phyloP scores from a whole-genome alignment of 2,329 filamentous ascomycete species.

The Lasiodiplodia hormozganensis region DNA sequence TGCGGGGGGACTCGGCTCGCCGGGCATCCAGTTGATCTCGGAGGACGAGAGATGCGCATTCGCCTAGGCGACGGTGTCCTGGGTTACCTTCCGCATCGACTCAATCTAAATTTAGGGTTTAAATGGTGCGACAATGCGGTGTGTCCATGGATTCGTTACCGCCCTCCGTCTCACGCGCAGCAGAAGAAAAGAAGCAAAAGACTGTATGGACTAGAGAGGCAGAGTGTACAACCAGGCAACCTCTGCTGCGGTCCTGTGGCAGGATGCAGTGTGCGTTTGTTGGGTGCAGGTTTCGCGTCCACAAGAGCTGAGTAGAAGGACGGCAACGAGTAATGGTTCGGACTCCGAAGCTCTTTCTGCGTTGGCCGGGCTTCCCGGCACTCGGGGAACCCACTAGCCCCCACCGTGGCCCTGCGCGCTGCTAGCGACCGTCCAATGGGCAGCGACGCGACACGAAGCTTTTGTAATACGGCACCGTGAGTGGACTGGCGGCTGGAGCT shows the following conservation, averaged over 20 bases:
- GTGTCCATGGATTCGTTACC: not conserved
- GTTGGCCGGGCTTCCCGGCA: conserved; percentile 19
- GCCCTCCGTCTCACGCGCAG: not conserved
- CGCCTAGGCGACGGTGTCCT: no score
- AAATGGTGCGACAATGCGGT: not conserved
- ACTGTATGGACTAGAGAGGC: no score
- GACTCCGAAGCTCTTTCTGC: not conserved
- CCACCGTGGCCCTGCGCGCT: not conserved
- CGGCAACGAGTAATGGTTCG: not conserved
- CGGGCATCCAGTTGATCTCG: no score
- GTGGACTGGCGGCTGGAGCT: conserved; percentile 11
- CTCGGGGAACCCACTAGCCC: conserved; percentile 5
- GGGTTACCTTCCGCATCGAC: not conserved
- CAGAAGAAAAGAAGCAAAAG: not conserved
- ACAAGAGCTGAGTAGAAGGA: not conserved
- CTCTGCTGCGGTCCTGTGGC: not conserved
- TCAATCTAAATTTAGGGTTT: not conserved
- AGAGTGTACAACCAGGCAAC: not conserved
- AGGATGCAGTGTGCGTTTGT: not conserved
- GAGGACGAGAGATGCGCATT: no score
- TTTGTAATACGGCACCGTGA: conserved; percentile 22
- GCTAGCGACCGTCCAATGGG: conserved; percentile 7
- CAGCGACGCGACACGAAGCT: conserved; percentile 11
- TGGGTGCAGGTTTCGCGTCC: no score
- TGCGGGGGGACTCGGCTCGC: no score